Base-by-base conservation (phyloP, 208 protist genomes). In the Trypanosoma brucei region DNA sequence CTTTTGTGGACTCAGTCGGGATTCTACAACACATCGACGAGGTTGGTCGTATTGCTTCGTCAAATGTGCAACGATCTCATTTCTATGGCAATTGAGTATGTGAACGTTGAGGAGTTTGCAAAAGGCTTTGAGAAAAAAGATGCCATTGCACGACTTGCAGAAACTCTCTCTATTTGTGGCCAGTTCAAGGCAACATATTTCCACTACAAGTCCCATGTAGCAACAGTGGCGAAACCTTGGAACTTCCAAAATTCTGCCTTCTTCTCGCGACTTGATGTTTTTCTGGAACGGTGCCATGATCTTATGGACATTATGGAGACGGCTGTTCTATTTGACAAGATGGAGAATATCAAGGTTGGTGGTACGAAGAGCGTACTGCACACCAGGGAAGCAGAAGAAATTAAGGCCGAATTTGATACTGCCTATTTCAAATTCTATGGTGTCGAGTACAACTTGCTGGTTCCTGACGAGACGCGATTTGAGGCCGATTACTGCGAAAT, bases 221-320 rank as follows among this genome's bases (percentile, higher is more conserved):
- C 83, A 11, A 59, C 63, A 30, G 74, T 84, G 38, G 76, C 84
- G 30, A 81, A 92, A 59, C 89, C 91, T 30, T 98, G 96, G 95
- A 94, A 88, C 59, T 95, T 98, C 56, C 94, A 97, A 75, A 97
- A 97, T 77, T 79, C 81, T 6, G 80, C 93, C 2, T 81, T 98
- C n/a, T 99, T 99, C 75, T 78, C 92, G 3, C 76, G 96, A 1
- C 79, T 98, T 31, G 94, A 98, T 72, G 73, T 83, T 1, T 99
- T 98, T 79, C 72, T 98, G 30, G 97, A 99, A 75, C 92, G 97
- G 53, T 97, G 92, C 76, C 92, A 97, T 81, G 96, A 98, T 75
- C 68, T 98, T 11, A 79, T 98, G 49, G 95, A 99, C 65, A 74
- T 97, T 22, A 81, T 95, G 58, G 91, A 98, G 74, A 97, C 91